A percentile compares a stretch with the other conserved stretches of the same genome.
phyloP scores from a whole-genome alignment of 495 filamentous ascomycete species.

The Talaromyces nanjingensis region DNA sequence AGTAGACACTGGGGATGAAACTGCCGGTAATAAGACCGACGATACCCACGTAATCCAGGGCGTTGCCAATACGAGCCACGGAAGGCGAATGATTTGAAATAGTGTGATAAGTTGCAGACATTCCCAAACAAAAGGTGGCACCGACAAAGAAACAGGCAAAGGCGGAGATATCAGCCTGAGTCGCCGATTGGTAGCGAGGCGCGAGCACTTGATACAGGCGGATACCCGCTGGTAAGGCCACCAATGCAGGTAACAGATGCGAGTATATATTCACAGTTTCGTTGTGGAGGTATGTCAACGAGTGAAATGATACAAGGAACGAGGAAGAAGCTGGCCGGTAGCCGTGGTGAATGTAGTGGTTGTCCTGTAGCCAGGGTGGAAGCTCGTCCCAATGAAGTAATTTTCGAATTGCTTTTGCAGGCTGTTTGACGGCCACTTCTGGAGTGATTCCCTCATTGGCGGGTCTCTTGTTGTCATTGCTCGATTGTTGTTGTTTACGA shows the following conservation, averaged over 20 bases:
- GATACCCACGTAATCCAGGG: conserved; percentile 88
- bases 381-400: conserved; percentile 58
- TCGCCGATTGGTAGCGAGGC: conserved; percentile 62
- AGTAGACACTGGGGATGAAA: conserved; percentile 80
- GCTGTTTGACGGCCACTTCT: conserved; percentile 19
- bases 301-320: conserved; percentile 54
- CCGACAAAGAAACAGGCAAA: conserved; percentile 76
- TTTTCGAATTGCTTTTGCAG: conserved; percentile 24
- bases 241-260: conserved; percentile 57
- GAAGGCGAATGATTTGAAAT: conserved; percentile 59
- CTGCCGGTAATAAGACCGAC: conserved; percentile 82
- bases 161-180: conserved; percentile 56
- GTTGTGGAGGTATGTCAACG: conserved; percentile 76
- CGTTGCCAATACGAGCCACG: conserved; percentile 57
- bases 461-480: background rate
- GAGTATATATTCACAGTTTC: conserved; percentile 94
- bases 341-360: conserved; percentile 64
- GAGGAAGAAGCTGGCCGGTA: conserved; percentile 67
- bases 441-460: conserved; percentile 1
- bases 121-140: conserved; percentile 69
- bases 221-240: conserved; percentile 30
- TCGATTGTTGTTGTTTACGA: background rate
- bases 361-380: conserved; percentile 66
- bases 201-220: conserved; percentile 43
- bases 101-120: conserved; percentile 76